A percentile compares a stretch with the other conserved stretches of the same genome.
These are phyloP conservation scores for Myriosclerotinia duriaeana DNA, from an alignment of 2,329 filamentous ascomycete genomes.

Conservation along the genomic window DNA sequence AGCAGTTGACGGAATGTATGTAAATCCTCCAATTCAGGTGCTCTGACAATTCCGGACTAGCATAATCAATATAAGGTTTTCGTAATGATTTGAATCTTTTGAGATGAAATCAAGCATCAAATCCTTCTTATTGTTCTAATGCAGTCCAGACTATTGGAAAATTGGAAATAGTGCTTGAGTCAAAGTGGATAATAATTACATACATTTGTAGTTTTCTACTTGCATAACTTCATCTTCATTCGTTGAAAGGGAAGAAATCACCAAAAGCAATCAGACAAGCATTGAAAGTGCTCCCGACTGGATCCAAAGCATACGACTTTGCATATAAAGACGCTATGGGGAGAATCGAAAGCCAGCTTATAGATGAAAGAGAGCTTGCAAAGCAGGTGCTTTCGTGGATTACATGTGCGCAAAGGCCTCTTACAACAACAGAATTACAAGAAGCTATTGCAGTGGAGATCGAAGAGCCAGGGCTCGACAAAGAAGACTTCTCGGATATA, in stretches of 20 bases:
- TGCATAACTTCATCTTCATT: conserved; percentile 42
- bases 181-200: not conserved
- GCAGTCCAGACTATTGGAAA: too few species aligned
- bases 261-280: conserved; percentile 36
- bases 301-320: conserved; percentile 31
- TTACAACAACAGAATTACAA: conserved; percentile 44
- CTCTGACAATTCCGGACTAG: too few species aligned
- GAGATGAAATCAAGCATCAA: too few species aligned
- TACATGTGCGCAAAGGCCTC: conserved; percentile 40
- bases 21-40: conserved; percentile 8
- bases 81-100: too few species aligned
- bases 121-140: too few species aligned
- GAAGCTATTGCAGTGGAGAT: conserved; percentile 46
- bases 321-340: conserved; percentile 47
- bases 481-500: conserved; percentile 27
- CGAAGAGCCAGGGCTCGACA: conserved; percentile 37
- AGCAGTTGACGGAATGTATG: conserved; percentile 40
- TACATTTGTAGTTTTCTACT: conserved; percentile 28
- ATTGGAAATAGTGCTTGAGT: too few species aligned
- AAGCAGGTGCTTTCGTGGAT: conserved; percentile 42
- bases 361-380: conserved; percentile 19
- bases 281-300: conserved; percentile 38
- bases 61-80: too few species aligned
- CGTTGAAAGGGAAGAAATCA: conserved; percentile 36
- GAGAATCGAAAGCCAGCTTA: conserved; percentile 34